Base-by-base conservation (phyloP, 352 stramenopile species). In the Pythium folliculosum region DNA sequence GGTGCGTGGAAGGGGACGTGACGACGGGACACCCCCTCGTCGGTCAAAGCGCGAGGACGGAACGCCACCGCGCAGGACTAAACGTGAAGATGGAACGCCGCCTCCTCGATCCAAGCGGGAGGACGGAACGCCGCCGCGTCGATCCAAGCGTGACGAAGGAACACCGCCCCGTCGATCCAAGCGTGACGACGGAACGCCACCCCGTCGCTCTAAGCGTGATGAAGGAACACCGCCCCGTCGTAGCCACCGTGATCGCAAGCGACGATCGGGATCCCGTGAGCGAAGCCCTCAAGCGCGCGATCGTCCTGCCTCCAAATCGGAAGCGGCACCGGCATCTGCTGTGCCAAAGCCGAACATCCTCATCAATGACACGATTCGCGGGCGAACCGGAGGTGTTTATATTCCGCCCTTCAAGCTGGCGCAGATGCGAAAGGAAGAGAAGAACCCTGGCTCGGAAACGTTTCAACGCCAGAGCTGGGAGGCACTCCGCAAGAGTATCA, bases 401-500 rank as follows among this genome's bases (percentile, higher is more conserved):
- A 85, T 98, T 25, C 93, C 93, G 2, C 93, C 93, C 8, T 97
- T 97, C 71, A 97, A 97, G 75, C 76, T 98, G 19, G 92, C 90
- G 14, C 86, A 94, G 66, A 77, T 97, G 66, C 73, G 70, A 13
- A 59, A 81, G 37, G 70, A 88, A 27, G 65, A 81, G 17, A 77
- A 83, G 23, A 77, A 92, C 63, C 82, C 84, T 40, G 77, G 43
- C 49, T 92, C 82, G 8, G 73, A 86, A n/a, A 78, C 89, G 67
- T 90, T 86, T 63, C 97, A 99, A 81, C 82, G 91, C 9, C 86
- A 94, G 60, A 97, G 89, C 45, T 99, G 98, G 98, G 91, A 99
- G 64, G 91, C 94, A 16, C 84, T 99, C 45, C 88, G 95, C 58
- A 99, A 99, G 71, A 96, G 94, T 44, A 97, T 99, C 73, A 99